Base-by-base conservation (phyloP, 1,284 basidiomycete genomes). In the Heterobasidion annosum region DNA sequence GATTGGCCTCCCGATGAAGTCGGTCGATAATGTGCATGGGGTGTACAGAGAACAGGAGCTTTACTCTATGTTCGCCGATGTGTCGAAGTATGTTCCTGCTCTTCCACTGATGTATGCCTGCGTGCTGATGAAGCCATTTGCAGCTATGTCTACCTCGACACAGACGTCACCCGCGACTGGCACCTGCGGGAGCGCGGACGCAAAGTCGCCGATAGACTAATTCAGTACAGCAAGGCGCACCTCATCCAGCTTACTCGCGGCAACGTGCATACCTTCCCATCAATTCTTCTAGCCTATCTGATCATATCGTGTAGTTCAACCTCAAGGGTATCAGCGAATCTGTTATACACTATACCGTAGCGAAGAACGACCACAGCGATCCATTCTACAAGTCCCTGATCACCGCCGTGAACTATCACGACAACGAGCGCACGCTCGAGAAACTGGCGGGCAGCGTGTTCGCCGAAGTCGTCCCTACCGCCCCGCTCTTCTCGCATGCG, bases 1-100 rank as follows among this genome's bases (percentile, higher is more conserved):
- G 80, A 69, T 75, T 44, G 83, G 82, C 3, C 69, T 92, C 47
- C 82, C 85, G 2, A 64, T 90, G 56, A 87, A 87, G 65, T 73
- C 74, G 1, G 60, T 67, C 10, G 63, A 68, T 45, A 76, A 75
- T 55, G 70, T 70, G 12, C 59, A 62, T 25, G 83, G 82, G 16
- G 62, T 73, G 16, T 76, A 77, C 63, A 76, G 76, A 1, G 77
- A 79, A 49, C 65, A 74, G 37, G 69, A 78, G 48, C 70, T 79
- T 42, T 78, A 75, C 59, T 67, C 73, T 18, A 69, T 70, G 63
- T 82, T 87, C 61, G 70, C 75, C 1, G 73, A 78, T 53, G 72
- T 85, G 33, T 76, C 76, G 43, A 75, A 75, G 80, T 85, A 58
- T 54, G 77, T 69, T 19, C 6, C 40, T 58, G 25, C 35, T 49